Percentiles rank a stretch among this genome's conserved stretches.
phyloP scores from a whole-genome alignment of 345 rosid species.

The Linum lewisii region DNA sequence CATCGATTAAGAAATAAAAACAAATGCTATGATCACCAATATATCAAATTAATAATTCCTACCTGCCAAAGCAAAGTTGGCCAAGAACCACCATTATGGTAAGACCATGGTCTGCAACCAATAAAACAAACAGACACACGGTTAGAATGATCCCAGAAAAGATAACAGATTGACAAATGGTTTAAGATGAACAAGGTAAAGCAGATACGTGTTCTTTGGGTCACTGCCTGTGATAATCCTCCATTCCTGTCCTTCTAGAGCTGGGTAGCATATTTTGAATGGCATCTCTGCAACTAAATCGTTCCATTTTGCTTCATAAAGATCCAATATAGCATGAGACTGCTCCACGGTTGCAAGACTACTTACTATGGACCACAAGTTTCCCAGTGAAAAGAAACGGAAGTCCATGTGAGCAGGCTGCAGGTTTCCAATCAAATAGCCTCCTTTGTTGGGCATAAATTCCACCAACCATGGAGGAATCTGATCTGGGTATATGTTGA shows the following conservation, averaged over 20 bases:
- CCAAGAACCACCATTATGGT: conserved; percentile 99
- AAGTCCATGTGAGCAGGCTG: conserved; percentile 99
- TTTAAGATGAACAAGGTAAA: not conserved
- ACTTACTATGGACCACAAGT: conserved; percentile 72
- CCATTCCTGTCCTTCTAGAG: conserved; percentile 89
- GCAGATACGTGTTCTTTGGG: conserved; percentile 91
- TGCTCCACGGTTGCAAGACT: conserved; percentile 64
- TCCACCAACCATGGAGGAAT: conserved; percentile 92
- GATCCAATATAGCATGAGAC: conserved; percentile 63
- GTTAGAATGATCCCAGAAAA: not conserved
- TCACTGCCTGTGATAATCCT: conserved; percentile 90
- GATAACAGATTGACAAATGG: not conserved
- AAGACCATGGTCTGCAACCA: conserved; percentile 81
- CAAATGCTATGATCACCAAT: too few species aligned
- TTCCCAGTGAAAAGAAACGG: conserved; percentile 92
- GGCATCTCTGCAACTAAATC: conserved; percentile 95
- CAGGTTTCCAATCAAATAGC: conserved; percentile 82
- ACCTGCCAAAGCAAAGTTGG: conserved; percentile 98
- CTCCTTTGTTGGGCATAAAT: conserved; percentile 85
- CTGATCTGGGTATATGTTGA: conserved; percentile 95
- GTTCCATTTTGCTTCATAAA: conserved; percentile 82
- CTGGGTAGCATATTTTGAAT: conserved; percentile 84
- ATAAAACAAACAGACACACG: conserved; percentile 2
- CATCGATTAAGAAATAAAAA: too few species aligned
- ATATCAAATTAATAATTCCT: too few species aligned